Evolutionary conservation across 164 flowering plant species (phyloP), one percentile per base, ranked within the genome.

Genomic region (Vitis riparia): DNA sequence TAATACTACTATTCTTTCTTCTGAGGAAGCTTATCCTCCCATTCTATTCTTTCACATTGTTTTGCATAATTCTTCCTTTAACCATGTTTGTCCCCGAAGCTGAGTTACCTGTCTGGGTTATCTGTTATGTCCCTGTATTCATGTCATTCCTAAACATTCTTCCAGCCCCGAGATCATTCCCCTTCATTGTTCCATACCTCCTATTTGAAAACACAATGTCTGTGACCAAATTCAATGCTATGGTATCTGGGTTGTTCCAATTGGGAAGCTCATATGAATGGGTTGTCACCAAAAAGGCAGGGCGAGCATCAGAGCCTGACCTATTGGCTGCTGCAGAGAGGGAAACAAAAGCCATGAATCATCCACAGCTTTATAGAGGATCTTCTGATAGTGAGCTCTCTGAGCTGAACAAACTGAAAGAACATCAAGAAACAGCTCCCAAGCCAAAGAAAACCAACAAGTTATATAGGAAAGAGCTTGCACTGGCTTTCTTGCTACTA

Each of bases 21-120:
- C 67, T 75, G 1, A 44, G 78, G 30, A 73, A 77, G 55, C 79
- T 77, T 1, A 68, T 73, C 9, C 73, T 77, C 9, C 79, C 79
- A 12, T 77, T 77, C 59, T 77, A 77, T 53, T 73, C 79, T 8
- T 73, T 77, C 67, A 75, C 73, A 48, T 59, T 65, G 49, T 73
- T 64, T 23, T 71, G 74, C 66, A 44, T 73, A 8, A 67, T 67
- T 11, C 71, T 68, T 52, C 62, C 79, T 23, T 59, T 66, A 55
- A 65, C 79, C 37, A 77, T 73, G 79, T 77, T 77, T 44, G 51
- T 77, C 53, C 81, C 78, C 0, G 81, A 78, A 65, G 81, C 81
- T 0, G 66, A 78, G 53, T 70, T 78, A 1, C 77, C 81, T 2
- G 5, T 63, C 9, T 78, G 81, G 81, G 75, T 78, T 0, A 70